Evolutionary conservation across 495 filamentous ascomycete species (phyloP), one percentile per base, ranked within the genome.

Genomic region (Aeminium ludgeri): DNA sequence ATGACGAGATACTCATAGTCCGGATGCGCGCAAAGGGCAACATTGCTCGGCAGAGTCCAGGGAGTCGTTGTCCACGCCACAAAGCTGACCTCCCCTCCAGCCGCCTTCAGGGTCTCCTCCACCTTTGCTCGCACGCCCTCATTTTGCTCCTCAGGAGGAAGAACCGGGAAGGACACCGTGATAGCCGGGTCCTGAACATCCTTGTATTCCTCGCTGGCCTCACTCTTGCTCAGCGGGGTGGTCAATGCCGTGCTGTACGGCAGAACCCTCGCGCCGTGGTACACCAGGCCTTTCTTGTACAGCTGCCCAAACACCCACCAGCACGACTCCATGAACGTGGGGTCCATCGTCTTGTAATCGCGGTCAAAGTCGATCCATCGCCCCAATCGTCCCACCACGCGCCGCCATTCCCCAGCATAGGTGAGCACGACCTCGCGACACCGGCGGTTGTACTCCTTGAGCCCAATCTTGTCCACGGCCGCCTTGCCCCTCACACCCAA

Each of bases 301-400:
- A 96, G 68, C 54, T 86, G 74, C 60, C 86, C 89, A 68, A 92
- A 93, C 31, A 91, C 80, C 86, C 86, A 95, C 86, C 86, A 96
- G 31, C 82, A 74, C 0, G 81, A 82, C 62, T 94, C 87, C 87
- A 96, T 96, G 63, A 87, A 96, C n/a, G 62, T 72, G 1, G 77
- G 65, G 59, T 96, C 79, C 85, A 94, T 92, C 44, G 79, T 79
- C 76, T 95, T 95, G 67, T 95, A 95, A 54, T 94, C 86, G 54
- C 92, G 89, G 60, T 96, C 91, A 45, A 96, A 94, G 62, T 97
- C 91, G 51, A 96, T 86, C 89, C 91, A 97, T 40, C 91, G 80
- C 34, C 91, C 89, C 20, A 97, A 62, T 33, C 89, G 62, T 42
- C 93, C 84, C 44, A 97, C 82, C 13, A 83, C 93, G 45, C 78